Conservation (phyloP, 495 filamentous ascomycete genomes). For the Daldinia decipiens region DNA sequence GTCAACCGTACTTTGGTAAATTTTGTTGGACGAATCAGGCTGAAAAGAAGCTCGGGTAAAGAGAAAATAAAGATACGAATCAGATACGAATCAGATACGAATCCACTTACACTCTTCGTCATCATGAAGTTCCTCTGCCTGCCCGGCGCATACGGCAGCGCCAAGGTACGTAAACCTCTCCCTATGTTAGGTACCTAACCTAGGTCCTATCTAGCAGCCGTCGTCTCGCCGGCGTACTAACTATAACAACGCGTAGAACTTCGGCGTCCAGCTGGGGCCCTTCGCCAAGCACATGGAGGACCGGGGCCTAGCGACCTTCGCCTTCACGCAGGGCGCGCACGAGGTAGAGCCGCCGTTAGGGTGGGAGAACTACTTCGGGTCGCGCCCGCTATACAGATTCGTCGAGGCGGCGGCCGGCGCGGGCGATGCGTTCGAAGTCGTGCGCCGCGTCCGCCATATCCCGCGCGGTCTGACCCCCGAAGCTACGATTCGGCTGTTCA, state of each 20-base stretch:
- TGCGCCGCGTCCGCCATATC: slow-evolving; percentile 61
- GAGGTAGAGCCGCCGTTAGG: slow-evolving; percentile 57
- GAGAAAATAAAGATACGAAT: slow-evolving; percentile 1
- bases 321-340: slow-evolving; percentile 60
- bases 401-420: slow-evolving; percentile 53
- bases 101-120: background rate
- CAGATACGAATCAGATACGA: too few species aligned
- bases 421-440: slow-evolving; percentile 57
- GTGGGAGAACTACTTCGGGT: slow-evolving; percentile 64
- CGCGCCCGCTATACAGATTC: slow-evolving; percentile 63
- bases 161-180: slow-evolving; percentile 44
- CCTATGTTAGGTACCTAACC: too few species aligned
- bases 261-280: slow-evolving; percentile 63
- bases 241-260: slow-evolving; percentile 53
- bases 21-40: background rate
- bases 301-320: slow-evolving; percentile 57
- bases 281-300: slow-evolving; percentile 57
- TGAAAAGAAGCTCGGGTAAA: background rate
- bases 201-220: background rate
- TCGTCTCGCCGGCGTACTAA: background rate
- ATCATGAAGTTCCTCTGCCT: slow-evolving; percentile 50
- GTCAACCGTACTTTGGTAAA: slow-evolving; percentile 7
- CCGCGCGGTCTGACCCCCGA: slow-evolving; percentile 60
- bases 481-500: slow-evolving; percentile 58
- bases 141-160: slow-evolving; percentile 56